Conservation (phyloP, 208 protist genomes). For the Kentomonas sorsogonicus region DNA sequence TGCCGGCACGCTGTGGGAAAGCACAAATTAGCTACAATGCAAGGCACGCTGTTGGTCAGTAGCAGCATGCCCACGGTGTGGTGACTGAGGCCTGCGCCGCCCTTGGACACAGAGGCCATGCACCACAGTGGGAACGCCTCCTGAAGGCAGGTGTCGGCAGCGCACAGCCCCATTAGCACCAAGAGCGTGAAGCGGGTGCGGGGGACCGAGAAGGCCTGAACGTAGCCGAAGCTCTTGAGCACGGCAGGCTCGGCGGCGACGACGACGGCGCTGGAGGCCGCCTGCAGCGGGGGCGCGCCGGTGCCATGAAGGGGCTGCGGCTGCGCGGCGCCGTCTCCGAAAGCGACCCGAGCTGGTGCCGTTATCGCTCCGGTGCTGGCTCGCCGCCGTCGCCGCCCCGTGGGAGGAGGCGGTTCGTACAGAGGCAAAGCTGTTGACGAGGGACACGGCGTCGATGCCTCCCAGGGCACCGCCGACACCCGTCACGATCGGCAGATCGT, state of each 20-base stretch:
- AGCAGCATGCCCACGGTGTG: constrained; percentile 41
- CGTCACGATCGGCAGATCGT: too few relatives aligned
- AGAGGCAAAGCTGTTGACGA: too few relatives aligned
- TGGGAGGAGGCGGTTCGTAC: not conserved
- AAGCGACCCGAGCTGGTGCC: not conserved
- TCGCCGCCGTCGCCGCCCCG: too few relatives aligned
- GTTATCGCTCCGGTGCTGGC: not conserved
- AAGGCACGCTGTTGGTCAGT: constrained; percentile 37
- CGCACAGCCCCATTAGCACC: constrained; percentile 56
- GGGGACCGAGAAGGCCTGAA: constrained; percentile 28
- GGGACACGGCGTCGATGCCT: too few relatives aligned
- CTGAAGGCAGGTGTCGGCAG: constrained; percentile 35
- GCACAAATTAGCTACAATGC: constrained; percentile 34
- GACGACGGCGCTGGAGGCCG: not conserved
- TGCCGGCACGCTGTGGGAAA: constrained; percentile 34
- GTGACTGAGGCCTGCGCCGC: constrained; percentile 32
- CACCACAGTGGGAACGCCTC: constrained; percentile 58
- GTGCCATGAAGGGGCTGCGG: too few relatives aligned
- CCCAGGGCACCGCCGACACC: too few relatives aligned
- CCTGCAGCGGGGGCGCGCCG: not conserved
- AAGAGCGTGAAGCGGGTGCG: constrained; percentile 37
- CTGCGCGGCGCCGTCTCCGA: not conserved
- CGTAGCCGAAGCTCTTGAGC: constrained; percentile 41
- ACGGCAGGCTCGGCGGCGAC: not conserved
- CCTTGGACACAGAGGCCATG: constrained; percentile 36